These are phyloP conservation scores for Aspergillus steynii DNA, from an alignment of 495 filamentous ascomycete species.

Conservation along the genomic window DNA sequence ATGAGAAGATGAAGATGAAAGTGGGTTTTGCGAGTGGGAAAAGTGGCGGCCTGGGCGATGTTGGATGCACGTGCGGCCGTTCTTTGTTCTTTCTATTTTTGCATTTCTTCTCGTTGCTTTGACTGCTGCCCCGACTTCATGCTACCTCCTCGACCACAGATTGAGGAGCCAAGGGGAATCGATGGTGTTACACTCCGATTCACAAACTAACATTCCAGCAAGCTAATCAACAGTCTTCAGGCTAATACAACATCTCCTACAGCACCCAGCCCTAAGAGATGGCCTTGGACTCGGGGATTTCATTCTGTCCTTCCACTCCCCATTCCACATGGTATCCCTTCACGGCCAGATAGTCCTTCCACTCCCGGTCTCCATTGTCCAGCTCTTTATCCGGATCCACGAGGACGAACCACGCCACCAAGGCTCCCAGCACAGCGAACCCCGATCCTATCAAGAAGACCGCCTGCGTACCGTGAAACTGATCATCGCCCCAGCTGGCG, in stretches of 20 bases:
- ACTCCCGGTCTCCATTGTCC: constrained; percentile 28
- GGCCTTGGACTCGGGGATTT: background rate
- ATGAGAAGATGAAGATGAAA: background rate
- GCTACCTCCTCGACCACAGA: too few species aligned
- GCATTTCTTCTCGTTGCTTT: background rate
- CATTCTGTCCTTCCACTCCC: constrained; percentile 16
- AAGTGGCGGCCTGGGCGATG: background rate
- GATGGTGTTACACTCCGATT: background rate
- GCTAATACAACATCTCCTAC: too few species aligned
- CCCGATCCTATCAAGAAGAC: constrained; percentile 32
- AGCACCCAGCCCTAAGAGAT: background rate
- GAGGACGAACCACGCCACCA: constrained; percentile 30
- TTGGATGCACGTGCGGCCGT: background rate
- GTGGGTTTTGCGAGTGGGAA: background rate
- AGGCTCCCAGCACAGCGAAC: constrained; percentile 26
- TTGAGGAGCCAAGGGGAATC: too few species aligned
- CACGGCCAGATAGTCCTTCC: constrained; percentile 26
- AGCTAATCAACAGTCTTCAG: background rate
- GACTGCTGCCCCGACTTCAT: too few species aligned
- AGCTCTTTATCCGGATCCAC: constrained; percentile 24
- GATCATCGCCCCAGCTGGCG: constrained; percentile 28
- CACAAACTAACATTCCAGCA: background rate
- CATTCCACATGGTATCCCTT: constrained; percentile 31
- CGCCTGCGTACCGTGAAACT: constrained; percentile 26
- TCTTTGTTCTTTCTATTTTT: background rate